Evolutionary conservation across 1,284 basidiomycete genomes (phyloP).

Genomic region (Macrocybe sp.): DNA sequence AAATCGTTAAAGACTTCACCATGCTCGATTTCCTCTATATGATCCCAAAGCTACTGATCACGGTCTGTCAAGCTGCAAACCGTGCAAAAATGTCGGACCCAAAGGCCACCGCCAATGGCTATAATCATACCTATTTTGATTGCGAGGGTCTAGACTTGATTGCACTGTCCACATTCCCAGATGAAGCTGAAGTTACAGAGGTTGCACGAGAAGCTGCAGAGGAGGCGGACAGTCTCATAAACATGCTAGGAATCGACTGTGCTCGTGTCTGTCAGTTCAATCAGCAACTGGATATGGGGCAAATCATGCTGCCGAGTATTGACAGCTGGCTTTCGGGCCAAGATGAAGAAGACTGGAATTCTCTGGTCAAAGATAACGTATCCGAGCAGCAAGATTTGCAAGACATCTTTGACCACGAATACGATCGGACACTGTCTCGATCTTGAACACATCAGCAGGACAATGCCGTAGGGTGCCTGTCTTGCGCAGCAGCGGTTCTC

Average conservation of each 20-base stretch:
- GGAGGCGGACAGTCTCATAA: not conserved
- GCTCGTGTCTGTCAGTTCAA: not conserved
- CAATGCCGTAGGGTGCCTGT: not conserved
- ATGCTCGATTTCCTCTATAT: slow-evolving; percentile 20
- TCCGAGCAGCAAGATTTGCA: not conserved
- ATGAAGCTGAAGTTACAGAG: not conserved
- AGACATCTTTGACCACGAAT: not conserved
- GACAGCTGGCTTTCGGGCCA: not conserved
- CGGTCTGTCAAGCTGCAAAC: not conserved
- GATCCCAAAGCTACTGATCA: slow-evolving; percentile 18
- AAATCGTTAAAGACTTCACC: slow-evolving; percentile 29
- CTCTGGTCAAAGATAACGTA: not conserved
- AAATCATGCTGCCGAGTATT: not conserved
- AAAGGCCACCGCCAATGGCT: not conserved
- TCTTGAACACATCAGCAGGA: not conserved
- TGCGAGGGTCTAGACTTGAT: not conserved
- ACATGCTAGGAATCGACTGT: not conserved
- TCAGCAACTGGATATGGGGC: not conserved
- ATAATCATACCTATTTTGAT: not conserved
- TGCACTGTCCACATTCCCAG: not conserved
- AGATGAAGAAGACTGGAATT: not conserved
- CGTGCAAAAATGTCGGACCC: not conserved
- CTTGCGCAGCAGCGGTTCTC: not conserved
- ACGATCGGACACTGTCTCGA: not conserved
- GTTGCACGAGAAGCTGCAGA: not conserved